A percentile compares a stretch with the other conserved stretches of the same genome.
These are phyloP conservation scores for Erodium maritimum DNA, from an alignment of 345 rosid genomes.

Conservation along the genomic window DNA sequence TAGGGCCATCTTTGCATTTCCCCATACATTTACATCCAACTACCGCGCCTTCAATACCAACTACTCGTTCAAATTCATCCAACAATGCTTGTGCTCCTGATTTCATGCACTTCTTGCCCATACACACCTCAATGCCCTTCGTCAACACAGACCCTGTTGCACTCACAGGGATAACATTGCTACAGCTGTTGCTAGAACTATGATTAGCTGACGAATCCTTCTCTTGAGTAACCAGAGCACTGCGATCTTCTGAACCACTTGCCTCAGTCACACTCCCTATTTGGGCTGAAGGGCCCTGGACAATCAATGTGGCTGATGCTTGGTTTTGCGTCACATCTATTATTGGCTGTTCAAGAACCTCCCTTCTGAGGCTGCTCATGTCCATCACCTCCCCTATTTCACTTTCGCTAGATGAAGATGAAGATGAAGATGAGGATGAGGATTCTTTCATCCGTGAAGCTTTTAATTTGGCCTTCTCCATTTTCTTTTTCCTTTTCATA, in stretches of 20 bases:
- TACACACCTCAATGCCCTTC: slow-evolving; percentile 53
- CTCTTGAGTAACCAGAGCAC: neutral
- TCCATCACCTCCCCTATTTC: slow-evolving; percentile 39
- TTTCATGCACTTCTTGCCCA: slow-evolving; percentile 70
- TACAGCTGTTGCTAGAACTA: too few species aligned
- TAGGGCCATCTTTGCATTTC: slow-evolving; percentile 66
- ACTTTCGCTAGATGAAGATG: slow-evolving; percentile 29
- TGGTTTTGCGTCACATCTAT: neutral
- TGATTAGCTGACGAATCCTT: neutral
- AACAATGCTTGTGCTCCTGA: slow-evolving; percentile 47
- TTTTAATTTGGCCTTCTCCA: slow-evolving; percentile 37
- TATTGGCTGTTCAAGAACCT: slow-evolving; percentile 2
- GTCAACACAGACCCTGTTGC: too few species aligned
- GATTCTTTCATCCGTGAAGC: slow-evolving; percentile 24
- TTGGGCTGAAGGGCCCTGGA: neutral
- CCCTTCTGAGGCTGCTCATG: slow-evolving; percentile 29
- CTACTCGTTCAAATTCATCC: slow-evolving; percentile 39
- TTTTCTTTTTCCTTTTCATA: slow-evolving; percentile 39
- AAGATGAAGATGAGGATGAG: slow-evolving; percentile 29
- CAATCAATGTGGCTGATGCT: neutral
- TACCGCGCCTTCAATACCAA: slow-evolving; percentile 37
- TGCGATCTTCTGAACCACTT: neutral
- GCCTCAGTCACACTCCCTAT: too few species aligned
- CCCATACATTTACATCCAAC: slow-evolving; percentile 74
- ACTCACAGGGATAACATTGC: too few species aligned